Conservation (phyloP, 495 filamentous ascomycete species). For the Penicillium riverlandense region DNA sequence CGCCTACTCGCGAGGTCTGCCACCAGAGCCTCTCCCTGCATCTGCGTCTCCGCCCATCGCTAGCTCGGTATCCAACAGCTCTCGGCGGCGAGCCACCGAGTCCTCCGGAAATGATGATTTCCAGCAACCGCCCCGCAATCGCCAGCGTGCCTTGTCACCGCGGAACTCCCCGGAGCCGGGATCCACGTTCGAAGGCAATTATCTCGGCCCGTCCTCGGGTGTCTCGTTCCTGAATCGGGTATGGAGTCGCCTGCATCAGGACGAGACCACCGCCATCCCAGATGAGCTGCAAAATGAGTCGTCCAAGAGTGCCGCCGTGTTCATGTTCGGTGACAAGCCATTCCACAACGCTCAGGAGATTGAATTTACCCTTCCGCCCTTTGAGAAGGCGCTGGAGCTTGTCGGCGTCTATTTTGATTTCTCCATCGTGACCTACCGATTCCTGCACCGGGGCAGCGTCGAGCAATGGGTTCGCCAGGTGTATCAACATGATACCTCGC, state of each 20-base stretch:
- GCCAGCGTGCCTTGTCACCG: conserved; percentile 11
- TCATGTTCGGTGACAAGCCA: conserved; percentile 40
- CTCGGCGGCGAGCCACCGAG: conserved; percentile 5
- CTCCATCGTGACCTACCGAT: conserved; percentile 42
- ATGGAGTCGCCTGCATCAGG: conserved; percentile 37
- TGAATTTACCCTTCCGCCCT: conserved; percentile 26
- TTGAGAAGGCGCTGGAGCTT: conserved; percentile 28
- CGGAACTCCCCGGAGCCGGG: conserved; percentile 39
- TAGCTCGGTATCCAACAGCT: conserved; percentile 2
- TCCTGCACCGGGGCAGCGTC: conserved; percentile 35
- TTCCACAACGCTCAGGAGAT: conserved; percentile 24
- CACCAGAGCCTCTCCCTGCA: conserved; percentile 32
- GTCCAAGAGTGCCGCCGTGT: conserved; percentile 31
- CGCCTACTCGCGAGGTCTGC: conserved; percentile 36
- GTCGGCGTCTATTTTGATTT: conserved; percentile 39
- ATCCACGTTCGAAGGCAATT: conserved; percentile 40
- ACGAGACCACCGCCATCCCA: conserved; percentile 28
- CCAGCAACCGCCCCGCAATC: conserved; percentile 2
- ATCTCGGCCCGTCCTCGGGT: conserved; percentile 38
- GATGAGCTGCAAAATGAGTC: conserved; percentile 27
- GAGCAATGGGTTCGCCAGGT: conserved; percentile 32
- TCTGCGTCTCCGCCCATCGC: conserved; percentile 5
- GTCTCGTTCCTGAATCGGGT: conserved; percentile 41
- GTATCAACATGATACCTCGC: conserved; percentile 27
- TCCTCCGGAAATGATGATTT: neutral